Evolutionary conservation across 805 yeast genomes (phyloP), one percentile per base, ranked within the genome.

Genomic region (Kodamaea kakaduensis): DNA sequence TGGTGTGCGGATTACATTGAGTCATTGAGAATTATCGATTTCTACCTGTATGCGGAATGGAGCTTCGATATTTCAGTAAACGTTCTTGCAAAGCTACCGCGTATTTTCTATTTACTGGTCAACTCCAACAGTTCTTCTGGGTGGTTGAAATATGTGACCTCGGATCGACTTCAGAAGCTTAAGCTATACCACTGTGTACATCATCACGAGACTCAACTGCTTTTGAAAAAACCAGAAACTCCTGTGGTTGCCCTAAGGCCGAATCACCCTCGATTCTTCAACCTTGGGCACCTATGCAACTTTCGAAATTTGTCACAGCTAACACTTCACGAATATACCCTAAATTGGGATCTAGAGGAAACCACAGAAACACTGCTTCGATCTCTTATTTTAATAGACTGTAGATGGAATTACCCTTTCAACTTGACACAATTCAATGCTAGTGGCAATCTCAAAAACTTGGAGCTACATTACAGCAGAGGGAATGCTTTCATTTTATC

Each of bases 341-440:
- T 75, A 56, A 49, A 63, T 54, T 55, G 75, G 73, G 51, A 56
- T 19, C 29, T 57, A 17, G 47, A 44, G 6, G 47, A 41, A 1
- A 34, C 46, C 8, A 42, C 49, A 2, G 34, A 41, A 1, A 28
- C 50, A 4, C 24, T 42, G 1, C 46, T 67, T 18, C 44, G 45
- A 4, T 44, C 43, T 2, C 43, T 73, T 17, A 42, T 48, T 3
- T 44, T 76, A 4, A 43, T 49, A 9, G 61, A 75, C 42, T 76
- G 81, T 50, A 65, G 70, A 1, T 76, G 81, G 81, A 72, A 71
- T 40, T 76, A 73, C 42, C 81, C 81, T 1, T 75, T 75, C 45
- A 58, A 64, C 13, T 48, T 74, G 9, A 44, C 54, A 3, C 57
- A 55, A 31, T 67, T 67, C 47, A 63, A 65, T 35, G 36, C 36